phyloP scores from a whole-genome alignment of 2,329 filamentous ascomycete species.

The Clarireedia paspali region DNA sequence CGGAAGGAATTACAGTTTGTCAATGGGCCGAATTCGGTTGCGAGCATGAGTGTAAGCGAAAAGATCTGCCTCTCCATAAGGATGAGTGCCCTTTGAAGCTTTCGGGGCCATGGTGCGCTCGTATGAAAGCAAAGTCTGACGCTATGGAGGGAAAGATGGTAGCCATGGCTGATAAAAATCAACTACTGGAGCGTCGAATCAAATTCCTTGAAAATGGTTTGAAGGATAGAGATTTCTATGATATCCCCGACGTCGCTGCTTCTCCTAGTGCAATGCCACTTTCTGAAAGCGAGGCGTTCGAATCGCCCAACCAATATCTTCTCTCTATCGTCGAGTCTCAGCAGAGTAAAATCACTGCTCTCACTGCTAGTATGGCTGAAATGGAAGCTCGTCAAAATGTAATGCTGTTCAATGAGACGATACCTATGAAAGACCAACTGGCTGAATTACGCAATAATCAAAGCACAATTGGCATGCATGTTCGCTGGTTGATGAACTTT shows the following conservation, averaged over 20 bases:
- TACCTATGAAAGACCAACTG: slow-evolving; percentile 56
- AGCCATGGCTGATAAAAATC: slow-evolving; percentile 34
- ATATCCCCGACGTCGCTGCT: slow-evolving; percentile 17
- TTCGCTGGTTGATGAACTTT: slow-evolving; percentile 30
- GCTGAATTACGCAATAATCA: slow-evolving; percentile 37
- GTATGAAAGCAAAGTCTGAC: slow-evolving; percentile 38
- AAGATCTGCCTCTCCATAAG: slow-evolving; percentile 38
- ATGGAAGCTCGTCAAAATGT: slow-evolving; percentile 53
- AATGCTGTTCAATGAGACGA: slow-evolving; percentile 53
- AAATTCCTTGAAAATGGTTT: slow-evolving; percentile 35
- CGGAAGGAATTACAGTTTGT: slow-evolving; percentile 36
- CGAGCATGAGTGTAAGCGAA: slow-evolving; percentile 32
- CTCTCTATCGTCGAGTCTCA: slow-evolving; percentile 41
- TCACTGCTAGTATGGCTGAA: slow-evolving; percentile 49
- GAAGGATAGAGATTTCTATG: slow-evolving; percentile 23
- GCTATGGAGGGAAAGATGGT: slow-evolving; percentile 37
- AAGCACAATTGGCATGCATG: slow-evolving; percentile 30
- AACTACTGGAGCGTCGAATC: slow-evolving; percentile 35
- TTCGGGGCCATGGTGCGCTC: slow-evolving; percentile 41
- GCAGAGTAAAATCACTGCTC: slow-evolving; percentile 48
- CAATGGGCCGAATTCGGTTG: slow-evolving; percentile 45
- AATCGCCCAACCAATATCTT: slow-evolving; percentile 37
- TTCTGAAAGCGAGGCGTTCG: slow-evolving; percentile 21
- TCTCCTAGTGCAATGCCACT: slow-evolving; percentile 6
- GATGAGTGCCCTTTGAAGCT: slow-evolving; percentile 44